Evolutionary conservation across 345 rosid species (phyloP).

Genomic region (Raphanus sativus): DNA sequence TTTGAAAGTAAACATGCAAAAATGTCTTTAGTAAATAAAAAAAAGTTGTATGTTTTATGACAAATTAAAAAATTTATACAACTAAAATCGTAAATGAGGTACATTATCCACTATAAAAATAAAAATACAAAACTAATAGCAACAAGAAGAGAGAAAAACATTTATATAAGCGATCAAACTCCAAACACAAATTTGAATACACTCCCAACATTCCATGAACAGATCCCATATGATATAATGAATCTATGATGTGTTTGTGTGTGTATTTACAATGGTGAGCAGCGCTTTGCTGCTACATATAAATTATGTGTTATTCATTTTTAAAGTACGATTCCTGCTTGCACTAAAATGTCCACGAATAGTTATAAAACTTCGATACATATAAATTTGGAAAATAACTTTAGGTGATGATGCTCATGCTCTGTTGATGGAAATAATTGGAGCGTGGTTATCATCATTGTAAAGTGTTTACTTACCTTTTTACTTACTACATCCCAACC

Average conservation of each 20-base stretch:
- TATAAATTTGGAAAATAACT: conserved; percentile 31
- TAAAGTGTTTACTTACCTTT: conserved; percentile 36
- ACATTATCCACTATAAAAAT: too few relatives aligned
- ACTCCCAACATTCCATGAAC: neutral
- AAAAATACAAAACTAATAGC: too few relatives aligned
- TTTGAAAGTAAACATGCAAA: too few relatives aligned
- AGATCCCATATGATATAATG: neutral
- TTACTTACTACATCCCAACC: conserved; percentile 37
- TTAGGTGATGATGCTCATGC: conserved; percentile 28
- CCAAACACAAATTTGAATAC: neutral
- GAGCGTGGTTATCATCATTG: conserved; percentile 43
- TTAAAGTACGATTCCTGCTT: conserved; percentile 9
- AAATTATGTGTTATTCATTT: neutral
- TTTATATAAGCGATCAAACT: neutral
- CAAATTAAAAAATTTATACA: neutral
- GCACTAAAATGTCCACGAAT: conserved; percentile 6
- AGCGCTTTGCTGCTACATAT: neutral
- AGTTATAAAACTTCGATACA: neutral
- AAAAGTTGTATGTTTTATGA: neutral
- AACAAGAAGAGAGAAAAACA: neutral
- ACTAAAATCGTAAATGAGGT: neutral
- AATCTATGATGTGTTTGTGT: neutral
- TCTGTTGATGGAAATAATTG: conserved; percentile 30
- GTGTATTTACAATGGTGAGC: neutral
- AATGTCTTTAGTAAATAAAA: too few relatives aligned